Base-by-base conservation (phyloP, 1,139 yeast species). In the Debaryomyces singareniensis region DNA sequence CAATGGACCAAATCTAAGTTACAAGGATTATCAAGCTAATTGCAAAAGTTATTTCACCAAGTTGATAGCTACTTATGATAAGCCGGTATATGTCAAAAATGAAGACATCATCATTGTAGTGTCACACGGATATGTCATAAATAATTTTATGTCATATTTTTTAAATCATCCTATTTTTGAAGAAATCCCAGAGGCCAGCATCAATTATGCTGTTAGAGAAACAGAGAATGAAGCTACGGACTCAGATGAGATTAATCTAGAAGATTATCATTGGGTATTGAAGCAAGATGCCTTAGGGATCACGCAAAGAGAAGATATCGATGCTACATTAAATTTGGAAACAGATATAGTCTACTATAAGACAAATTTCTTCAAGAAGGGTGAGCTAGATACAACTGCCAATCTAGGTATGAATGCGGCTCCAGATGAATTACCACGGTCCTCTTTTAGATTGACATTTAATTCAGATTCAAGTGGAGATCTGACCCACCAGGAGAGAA, bases 101-200 rank as follows among this genome's bases (percentile, higher is more conserved):
- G 44, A 54, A 28, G 73, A 66, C 40, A 55, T 65, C 28, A 44
- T 67, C 20, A 52, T 67, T 4, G 61, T 67, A 5, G 55, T 67
- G 7, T 51, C 67, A 24, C 73, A 67, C 35, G 72, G 72, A 5
- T 67, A 67, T 39, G 59, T 56, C 30, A 60, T 65, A 27, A 61
- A 60, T 36, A 64, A 62, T 39, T 53, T 67, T 37, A 42, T 67
- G 34, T 51, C 61, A 21, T 66, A 58, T 37, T 67, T 67, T 44
- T 54, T 63, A 20, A 64, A 58, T 37, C 71, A 65, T 42, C 71
- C 72, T 5, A 57, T 67, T 4, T 67, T 67, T 42, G 65, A 66
- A 37, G 72, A 67, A 36, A 61, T 67, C 12, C 71, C 72, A 2
- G 71, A 61, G 37, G 64, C 68, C 9, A 45, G 46, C 20, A 38